phyloP scores from a whole-genome alignment of 495 filamentous ascomycete species.

The Chaetomidium leptoderma region DNA sequence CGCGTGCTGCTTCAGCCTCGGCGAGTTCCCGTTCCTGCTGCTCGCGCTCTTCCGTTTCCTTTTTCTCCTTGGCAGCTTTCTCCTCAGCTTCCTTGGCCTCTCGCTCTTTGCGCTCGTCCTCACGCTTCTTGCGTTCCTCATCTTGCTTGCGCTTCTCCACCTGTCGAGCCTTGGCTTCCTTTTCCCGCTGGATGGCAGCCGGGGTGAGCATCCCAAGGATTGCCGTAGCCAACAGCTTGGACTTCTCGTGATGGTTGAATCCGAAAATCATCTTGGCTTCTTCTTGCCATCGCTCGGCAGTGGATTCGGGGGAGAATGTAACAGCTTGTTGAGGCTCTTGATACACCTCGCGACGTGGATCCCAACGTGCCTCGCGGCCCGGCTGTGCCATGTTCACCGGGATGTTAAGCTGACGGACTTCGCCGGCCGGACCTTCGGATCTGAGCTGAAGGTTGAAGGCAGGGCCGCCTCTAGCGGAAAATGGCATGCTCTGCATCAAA shows the following conservation, averaged over 20 bases:
- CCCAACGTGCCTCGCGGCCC: constrained; percentile 36
- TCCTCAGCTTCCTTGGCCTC: constrained; percentile 61
- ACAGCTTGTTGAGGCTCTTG: constrained; percentile 55
- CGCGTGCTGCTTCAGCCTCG: constrained; percentile 46
- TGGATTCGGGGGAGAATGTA: constrained; percentile 64
- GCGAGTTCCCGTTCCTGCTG: constrained; percentile 46
- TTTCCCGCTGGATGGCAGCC: constrained; percentile 75
- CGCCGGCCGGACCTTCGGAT: constrained; percentile 33
- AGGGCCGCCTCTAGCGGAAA: constrained; percentile 35
- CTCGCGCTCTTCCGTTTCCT: constrained; percentile 55
- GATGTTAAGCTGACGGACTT: constrained; percentile 37
- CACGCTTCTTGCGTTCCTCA: constrained; percentile 56
- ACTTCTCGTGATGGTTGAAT: constrained; percentile 60
- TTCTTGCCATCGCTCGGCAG: constrained; percentile 77
- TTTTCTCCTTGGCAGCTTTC: constrained; percentile 49
- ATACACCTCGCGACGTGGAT: constrained; percentile 41
- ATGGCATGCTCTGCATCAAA: constrained; percentile 31
- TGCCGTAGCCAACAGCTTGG: constrained; percentile 60
- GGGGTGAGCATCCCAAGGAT: constrained; percentile 74
- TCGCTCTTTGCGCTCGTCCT: constrained; percentile 50
- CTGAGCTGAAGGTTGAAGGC: constrained; percentile 43
- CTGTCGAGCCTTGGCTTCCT: constrained; percentile 56
- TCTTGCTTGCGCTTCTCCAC: constrained; percentile 60
- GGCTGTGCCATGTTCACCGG: constrained; percentile 24
- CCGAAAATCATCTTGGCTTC: constrained; percentile 86